Percentiles rank a stretch among this genome's conserved stretches.
Evolutionary conservation across 1,284 basidiomycete genomes (phyloP).

Genomic region (Meira miltonrushii): DNA sequence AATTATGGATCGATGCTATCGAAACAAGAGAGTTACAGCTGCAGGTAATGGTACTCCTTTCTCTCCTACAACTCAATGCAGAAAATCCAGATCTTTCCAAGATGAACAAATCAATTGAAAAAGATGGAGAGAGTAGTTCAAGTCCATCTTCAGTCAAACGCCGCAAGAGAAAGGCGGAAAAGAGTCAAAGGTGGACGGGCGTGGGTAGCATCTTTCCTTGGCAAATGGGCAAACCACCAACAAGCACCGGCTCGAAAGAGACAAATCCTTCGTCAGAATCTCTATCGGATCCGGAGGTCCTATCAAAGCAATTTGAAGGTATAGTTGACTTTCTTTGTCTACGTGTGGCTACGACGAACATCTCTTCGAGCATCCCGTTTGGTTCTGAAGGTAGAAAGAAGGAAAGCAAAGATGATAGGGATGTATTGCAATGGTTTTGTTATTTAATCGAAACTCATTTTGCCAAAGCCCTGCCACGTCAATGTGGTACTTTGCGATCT

Average conservation of each 20-base stretch:
- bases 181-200: constrained; percentile 11
- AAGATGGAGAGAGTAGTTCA: background rate
- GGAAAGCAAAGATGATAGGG: constrained; percentile 26
- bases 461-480: constrained; percentile 22
- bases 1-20: constrained; percentile 7
- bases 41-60: constrained; percentile 11
- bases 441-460: constrained; percentile 39
- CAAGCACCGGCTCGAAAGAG: background rate
- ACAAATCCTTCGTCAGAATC: background rate
- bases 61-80: constrained; percentile 1
- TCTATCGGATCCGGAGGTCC: constrained; percentile 1
- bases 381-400: constrained; percentile 7
- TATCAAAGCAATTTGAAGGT: constrained; percentile 11
- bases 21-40: constrained; percentile 11
- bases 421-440: constrained; percentile 46
- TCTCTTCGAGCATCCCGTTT: constrained; percentile 2
- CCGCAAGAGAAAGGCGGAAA: constrained; percentile 11
- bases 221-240: background rate
- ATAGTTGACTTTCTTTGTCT: constrained; percentile 12
- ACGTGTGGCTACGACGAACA: constrained; percentile 2
- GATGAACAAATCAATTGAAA: background rate
- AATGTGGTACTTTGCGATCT: constrained; percentile 34
- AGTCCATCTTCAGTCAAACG: background rate
- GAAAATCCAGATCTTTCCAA: constrained; percentile 3
- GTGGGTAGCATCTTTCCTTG: constrained; percentile 5